A percentile compares a stretch with the other conserved stretches of the same genome.
These are phyloP conservation scores for Colletotrichum sp. DNA, from an alignment of 2,329 filamentous ascomycete species.

Conservation along the genomic window DNA sequence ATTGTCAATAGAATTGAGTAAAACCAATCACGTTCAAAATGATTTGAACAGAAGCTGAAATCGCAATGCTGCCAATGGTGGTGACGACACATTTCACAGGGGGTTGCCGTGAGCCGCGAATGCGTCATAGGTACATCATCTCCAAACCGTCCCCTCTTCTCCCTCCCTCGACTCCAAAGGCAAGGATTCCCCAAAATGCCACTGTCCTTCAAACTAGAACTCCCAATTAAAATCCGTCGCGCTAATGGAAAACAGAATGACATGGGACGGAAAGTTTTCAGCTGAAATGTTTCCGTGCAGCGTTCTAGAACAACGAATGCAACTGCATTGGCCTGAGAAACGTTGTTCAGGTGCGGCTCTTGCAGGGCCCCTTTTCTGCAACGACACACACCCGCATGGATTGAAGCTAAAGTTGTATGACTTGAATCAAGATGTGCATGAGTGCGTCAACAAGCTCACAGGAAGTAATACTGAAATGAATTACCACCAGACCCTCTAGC, in stretches of 20 bases:
- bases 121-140: slow-evolving; percentile 2
- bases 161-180: too few relatives aligned
- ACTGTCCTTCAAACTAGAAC: too few relatives aligned
- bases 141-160: neutral
- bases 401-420: accelerated
- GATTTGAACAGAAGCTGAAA: neutral
- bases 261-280: neutral
- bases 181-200: neutral
- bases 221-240: accelerated
- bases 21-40: neutral
- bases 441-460: too few relatives aligned
- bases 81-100: neutral
- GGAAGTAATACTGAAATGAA: neutral
- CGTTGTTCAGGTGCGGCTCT: neutral
- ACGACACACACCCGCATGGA: neutral
- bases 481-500: neutral
- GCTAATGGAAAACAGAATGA: accelerated
- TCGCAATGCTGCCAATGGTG: neutral
- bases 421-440: neutral
- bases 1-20: accelerated
- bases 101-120: neutral
- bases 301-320: neutral
- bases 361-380: neutral
- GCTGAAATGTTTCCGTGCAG: neutral
- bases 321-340: neutral